Evolutionary conservation across 2,329 filamentous ascomycete species (phyloP).

Genomic region (Colletotrichum chlorophyti): DNA sequence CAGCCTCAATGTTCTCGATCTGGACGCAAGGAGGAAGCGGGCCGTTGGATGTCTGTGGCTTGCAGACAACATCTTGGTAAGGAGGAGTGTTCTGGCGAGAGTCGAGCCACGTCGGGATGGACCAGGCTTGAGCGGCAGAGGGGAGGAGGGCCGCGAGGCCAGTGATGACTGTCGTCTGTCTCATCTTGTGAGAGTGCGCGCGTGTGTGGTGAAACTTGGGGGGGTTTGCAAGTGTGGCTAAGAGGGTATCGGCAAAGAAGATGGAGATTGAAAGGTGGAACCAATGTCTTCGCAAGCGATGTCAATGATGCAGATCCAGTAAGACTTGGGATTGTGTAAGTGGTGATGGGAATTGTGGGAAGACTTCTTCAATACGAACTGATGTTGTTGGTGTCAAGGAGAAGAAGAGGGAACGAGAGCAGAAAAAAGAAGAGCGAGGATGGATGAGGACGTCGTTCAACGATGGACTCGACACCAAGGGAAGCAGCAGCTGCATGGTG

Average conservation of each 20-base stretch:
- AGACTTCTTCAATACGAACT: background rate
- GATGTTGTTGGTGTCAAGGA: slow-evolving; percentile 4
- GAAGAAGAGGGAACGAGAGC: background rate
- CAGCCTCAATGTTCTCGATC: slow-evolving; percentile 36
- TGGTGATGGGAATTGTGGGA: background rate
- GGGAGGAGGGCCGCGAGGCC: slow-evolving; percentile 18
- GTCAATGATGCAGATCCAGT: background rate
- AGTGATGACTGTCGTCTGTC: slow-evolving; percentile 17
- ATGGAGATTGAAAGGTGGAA: background rate
- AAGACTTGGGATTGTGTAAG: slow-evolving; percentile 6
- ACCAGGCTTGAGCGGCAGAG: slow-evolving; percentile 4
- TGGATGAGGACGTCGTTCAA: background rate
- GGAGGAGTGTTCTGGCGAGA: slow-evolving; percentile 29
- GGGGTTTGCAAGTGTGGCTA: background rate
- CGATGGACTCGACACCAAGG: slow-evolving; percentile 12
- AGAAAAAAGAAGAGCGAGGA: slow-evolving; percentile 3
- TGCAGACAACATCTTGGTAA: slow-evolving; percentile 27
- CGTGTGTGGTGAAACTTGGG: background rate
- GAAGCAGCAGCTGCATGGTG: background rate
- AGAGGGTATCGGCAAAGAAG: background rate
- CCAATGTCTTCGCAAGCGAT: background rate
- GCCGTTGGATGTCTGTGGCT: slow-evolving; percentile 16
- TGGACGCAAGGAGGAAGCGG: slow-evolving; percentile 37
- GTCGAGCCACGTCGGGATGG: slow-evolving; percentile 4
- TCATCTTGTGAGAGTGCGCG: too few relatives aligned